Evolutionary conservation across 2,329 filamentous ascomycete species (phyloP), one percentile per base, ranked within the genome.

Genomic region (Aspergillus novofumigatus): DNA sequence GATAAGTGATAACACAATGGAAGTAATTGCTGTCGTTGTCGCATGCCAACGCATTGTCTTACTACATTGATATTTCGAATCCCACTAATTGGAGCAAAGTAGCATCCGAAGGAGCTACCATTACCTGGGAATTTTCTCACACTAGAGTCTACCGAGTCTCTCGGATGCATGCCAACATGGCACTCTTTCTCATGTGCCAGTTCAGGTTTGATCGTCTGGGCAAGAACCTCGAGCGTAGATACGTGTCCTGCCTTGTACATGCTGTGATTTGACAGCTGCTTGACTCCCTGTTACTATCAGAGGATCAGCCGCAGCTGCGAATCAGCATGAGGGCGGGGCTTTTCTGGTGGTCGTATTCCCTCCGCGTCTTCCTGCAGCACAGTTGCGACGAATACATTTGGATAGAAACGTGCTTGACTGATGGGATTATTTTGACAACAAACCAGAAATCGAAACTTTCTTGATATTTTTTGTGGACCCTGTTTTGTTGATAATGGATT

Each of bases 401-500:
- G 57, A 59, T 53, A 58, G 58, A 54, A 50, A 51, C 56, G 44
- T 53, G 52, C 50, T 25, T 23, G 23, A 47, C 11, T 7, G 8
- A 47, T 25, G 9, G 44, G 21, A 47, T 47, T 21, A 3, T 9
- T 25, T 26, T 47, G 23, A 23, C 20, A 47, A 47, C 44, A 47
- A 25, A 23, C 44, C n/a, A 47, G 44, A 47, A 47, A 47, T 47
- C 21, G 21, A 17, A 26, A 25, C 2, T 23, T 3, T 23, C 5
- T 25, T 47, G 7, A 14, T 21, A 47, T 7, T 25, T 23, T 47
- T 26, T 47, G 44, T 47, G 44, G 44, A 25, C 44, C 23, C 44
- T 47, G 20, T 17, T 47, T 47, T 6, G 11, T 47, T 26, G 56
- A 55, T 59, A 54, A 77, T 76, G 74, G 70, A 74, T 60, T 59